A percentile compares a stretch with the other conserved stretches of the same genome.
phyloP scores from a whole-genome alignment of 73 alveolate genomes.

The Paramecium sexaurelia region DNA sequence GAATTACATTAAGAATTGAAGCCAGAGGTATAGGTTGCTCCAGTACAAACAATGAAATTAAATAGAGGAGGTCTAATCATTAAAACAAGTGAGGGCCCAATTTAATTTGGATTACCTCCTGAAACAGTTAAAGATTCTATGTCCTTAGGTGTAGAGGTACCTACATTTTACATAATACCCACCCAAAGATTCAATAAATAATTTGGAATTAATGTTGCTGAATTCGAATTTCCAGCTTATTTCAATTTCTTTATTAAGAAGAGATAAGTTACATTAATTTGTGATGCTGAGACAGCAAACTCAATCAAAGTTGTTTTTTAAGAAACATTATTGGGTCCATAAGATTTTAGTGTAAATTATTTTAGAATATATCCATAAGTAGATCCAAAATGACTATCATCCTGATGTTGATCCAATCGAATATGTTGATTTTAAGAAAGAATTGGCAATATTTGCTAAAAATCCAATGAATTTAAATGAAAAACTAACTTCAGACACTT shows the following conservation, averaged over 20 bases:
- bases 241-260: constrained; percentile 63
- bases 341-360: constrained; percentile 41
- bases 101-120: constrained; percentile 67
- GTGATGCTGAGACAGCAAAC: constrained; percentile 53
- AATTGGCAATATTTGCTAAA: constrained; percentile 65
- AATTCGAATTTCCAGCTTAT: constrained; percentile 69
- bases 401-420: constrained; percentile 45
- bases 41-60: constrained; percentile 10
- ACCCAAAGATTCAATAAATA: constrained; percentile 64
- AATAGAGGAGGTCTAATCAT: constrained; percentile 62
- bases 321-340: constrained; percentile 67
- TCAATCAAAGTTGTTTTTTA: constrained; percentile 58
- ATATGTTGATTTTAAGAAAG: constrained; percentile 52
- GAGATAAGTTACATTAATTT: constrained; percentile 50
- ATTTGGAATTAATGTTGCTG: constrained; percentile 69
- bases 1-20: not conserved
- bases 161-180: constrained; percentile 60
- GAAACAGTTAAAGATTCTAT: constrained; percentile 66
- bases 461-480: constrained; percentile 64
- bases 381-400: constrained; percentile 46
- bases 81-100: constrained; percentile 55
- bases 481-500: constrained; percentile 57
- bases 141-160: constrained; percentile 63
- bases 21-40: not conserved
- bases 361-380: not conserved